A percentile compares a stretch with the other conserved stretches of the same genome.
phyloP scores from a whole-genome alignment of 2,329 filamentous ascomycete genomes.

The Cordyceps militaris region DNA sequence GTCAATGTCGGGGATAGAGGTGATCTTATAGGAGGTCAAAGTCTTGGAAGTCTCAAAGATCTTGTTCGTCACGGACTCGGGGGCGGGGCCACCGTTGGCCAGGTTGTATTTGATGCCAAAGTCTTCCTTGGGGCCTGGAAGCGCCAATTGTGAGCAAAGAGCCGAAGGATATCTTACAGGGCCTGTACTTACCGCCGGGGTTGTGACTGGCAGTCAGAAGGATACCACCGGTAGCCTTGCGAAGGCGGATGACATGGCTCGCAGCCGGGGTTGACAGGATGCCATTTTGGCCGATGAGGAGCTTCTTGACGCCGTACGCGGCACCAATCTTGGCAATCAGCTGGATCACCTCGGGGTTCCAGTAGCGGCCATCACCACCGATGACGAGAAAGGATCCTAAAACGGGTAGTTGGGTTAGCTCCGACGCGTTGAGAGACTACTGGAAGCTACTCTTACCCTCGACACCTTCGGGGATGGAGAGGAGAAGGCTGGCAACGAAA shows the following conservation, averaged over 20 bases:
- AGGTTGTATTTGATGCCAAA: conserved; percentile 99
- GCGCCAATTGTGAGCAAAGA: conserved; percentile 8
- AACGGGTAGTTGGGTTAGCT: conserved; percentile 16
- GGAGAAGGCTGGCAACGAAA: conserved; percentile 87
- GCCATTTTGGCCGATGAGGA: conserved; percentile 90
- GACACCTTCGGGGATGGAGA: conserved; percentile 91
- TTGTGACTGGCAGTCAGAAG: conserved; percentile 97
- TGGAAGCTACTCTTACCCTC: conserved; percentile 47
- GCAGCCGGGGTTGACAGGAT: conserved; percentile 95
- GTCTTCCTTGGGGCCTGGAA: conserved; percentile 76
- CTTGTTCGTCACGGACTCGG: conserved; percentile 95
- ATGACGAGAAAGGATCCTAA: conserved; percentile 79
- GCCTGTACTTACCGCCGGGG: conserved; percentile 69
- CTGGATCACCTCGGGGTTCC: conserved; percentile 94
- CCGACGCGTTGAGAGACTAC: neutral
- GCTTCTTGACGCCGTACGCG: conserved; percentile 98
- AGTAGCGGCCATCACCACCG: conserved; percentile 93
- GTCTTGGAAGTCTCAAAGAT: conserved; percentile 90
- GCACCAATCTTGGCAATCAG: conserved; percentile 95
- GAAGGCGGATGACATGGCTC: conserved; percentile 90
- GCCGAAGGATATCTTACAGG: neutral
- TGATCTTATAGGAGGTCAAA: conserved; percentile 86
- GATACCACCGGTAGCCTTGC: conserved; percentile 93
- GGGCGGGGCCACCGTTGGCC: conserved; percentile 88
- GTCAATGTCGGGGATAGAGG: conserved; percentile 80